Percentiles rank a stretch among this genome's conserved stretches.
These are phyloP conservation scores for Ramaria sp. DNA, from an alignment of 768 basidiomycete species.

Conservation along the genomic window DNA sequence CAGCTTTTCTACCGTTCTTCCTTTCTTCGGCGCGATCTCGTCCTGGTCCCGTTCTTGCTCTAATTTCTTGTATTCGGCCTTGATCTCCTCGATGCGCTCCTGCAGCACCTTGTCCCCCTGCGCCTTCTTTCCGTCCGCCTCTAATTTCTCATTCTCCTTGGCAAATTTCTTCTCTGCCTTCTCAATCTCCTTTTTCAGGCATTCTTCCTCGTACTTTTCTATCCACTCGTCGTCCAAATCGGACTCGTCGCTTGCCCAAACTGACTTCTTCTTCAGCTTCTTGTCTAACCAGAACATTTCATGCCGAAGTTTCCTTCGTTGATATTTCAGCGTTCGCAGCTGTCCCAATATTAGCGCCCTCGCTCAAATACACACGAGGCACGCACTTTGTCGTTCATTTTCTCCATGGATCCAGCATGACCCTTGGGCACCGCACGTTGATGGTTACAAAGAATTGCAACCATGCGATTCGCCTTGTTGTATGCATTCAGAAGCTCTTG, in stretches of 20 bases:
- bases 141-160: slow-evolving; percentile 86
- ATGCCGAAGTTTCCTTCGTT: slow-evolving; percentile 93
- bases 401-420: slow-evolving; percentile 89
- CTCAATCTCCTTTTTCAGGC: slow-evolving; percentile 77
- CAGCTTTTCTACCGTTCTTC: slow-evolving; percentile 65
- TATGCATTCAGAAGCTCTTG: slow-evolving; percentile 97
- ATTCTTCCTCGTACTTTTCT: slow-evolving; percentile 61
- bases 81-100: slow-evolving; percentile 57
- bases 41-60: slow-evolving; percentile 73
- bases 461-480: slow-evolving; percentile 93
- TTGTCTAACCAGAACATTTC: slow-evolving; percentile 69
- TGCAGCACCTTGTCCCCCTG: slow-evolving; percentile 54
- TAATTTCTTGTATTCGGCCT: slow-evolving; percentile 66
- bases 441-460: slow-evolving; percentile 99
- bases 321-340: slow-evolving; percentile 87
- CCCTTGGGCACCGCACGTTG: slow-evolving; percentile 89
- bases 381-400: slow-evolving; percentile 81
- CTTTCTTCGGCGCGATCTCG: slow-evolving; percentile 56
- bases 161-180: slow-evolving; percentile 88
- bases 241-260: slow-evolving; percentile 74
- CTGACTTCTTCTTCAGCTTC: slow-evolving; percentile 73
- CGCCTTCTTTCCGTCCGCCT: slow-evolving; percentile 54
- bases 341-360: slow-evolving; percentile 21
- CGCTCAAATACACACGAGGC: neutral
- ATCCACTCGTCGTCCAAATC: slow-evolving; percentile 94